These are phyloP conservation scores for Salix koriyanagi DNA, from an alignment of 345 rosid species.

Conservation along the genomic window DNA sequence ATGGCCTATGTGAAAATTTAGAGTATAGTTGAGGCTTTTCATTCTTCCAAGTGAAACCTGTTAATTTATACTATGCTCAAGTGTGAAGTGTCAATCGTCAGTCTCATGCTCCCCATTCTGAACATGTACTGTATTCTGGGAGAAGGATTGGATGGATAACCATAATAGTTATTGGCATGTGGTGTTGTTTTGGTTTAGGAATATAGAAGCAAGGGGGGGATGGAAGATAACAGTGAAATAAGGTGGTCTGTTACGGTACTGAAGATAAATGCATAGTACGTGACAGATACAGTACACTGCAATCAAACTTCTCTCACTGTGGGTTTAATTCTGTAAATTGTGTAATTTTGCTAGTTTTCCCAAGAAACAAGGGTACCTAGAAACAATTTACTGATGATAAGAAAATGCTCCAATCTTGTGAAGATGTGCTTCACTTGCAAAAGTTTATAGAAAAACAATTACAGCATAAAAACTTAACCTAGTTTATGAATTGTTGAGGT, in stretches of 20 bases:
- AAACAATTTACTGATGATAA: not conserved
- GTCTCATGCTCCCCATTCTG: not conserved
- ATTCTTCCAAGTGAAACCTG: not conserved
- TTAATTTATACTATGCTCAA: not conserved
- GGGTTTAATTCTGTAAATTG: not conserved
- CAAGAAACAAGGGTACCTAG: not conserved
- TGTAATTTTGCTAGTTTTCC: slow-evolving; percentile 1
- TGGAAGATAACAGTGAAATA: not conserved
- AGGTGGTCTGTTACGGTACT: not conserved
- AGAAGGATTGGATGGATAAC: not conserved
- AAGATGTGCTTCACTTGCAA: not conserved
- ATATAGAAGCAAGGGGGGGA: not conserved
- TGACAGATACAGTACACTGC: not conserved
- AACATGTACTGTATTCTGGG: not conserved
- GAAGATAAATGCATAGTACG: not conserved
- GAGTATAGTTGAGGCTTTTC: not conserved
- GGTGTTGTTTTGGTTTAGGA: not conserved
- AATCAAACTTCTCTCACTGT: not conserved
- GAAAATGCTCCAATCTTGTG: not conserved
- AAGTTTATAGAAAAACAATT: not conserved
- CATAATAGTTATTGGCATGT: not conserved
- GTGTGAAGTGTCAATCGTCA: not conserved
- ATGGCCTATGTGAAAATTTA: not conserved
- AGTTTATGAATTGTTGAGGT: not conserved
- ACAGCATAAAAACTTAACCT: not conserved